phyloP scores from a whole-genome alignment of 768 basidiomycete species.

The Termitomyces sp. region DNA sequence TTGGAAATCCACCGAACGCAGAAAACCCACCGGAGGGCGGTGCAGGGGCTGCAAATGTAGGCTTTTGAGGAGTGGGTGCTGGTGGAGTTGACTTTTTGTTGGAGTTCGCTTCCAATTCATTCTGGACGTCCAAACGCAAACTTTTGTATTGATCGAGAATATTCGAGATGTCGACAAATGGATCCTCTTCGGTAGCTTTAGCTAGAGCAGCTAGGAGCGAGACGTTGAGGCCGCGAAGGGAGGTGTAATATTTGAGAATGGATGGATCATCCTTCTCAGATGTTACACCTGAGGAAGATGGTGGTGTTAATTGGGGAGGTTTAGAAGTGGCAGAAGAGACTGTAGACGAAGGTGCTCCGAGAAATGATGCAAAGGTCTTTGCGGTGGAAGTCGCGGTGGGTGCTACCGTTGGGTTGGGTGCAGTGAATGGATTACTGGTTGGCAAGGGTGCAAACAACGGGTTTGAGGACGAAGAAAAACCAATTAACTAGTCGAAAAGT shows the following conservation, averaged over 20 bases:
- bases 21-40: slow-evolving; percentile 6
- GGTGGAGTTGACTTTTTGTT: slow-evolving; percentile 10
- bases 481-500: neutral
- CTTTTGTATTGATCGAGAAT: slow-evolving; percentile 58
- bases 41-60: slow-evolving; percentile 19
- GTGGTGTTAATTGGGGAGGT: slow-evolving; percentile 1
- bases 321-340: slow-evolving; percentile 1
- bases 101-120: slow-evolving; percentile 43
- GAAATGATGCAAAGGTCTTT: slow-evolving; percentile 49
- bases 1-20: slow-evolving; percentile 30
- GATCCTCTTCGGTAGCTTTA: slow-evolving; percentile 60
- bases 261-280: slow-evolving; percentile 25
- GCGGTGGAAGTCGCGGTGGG: slow-evolving; percentile 41
- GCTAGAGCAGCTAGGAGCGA: slow-evolving; percentile 59
- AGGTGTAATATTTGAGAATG: slow-evolving; percentile 57
- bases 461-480: slow-evolving; percentile 1
- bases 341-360: slow-evolving; percentile 19
- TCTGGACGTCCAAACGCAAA: slow-evolving; percentile 50
- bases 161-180: slow-evolving; percentile 61
- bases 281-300: slow-evolving; percentile 9
- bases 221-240: slow-evolving; percentile 72
- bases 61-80: slow-evolving; percentile 11
- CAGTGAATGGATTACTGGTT: slow-evolving; percentile 3
- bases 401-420: slow-evolving; percentile 22
- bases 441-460: neutral